Conservation (phyloP, 2,329 filamentous ascomycete genomes). For the Colletotrichum echinochloae region DNA sequence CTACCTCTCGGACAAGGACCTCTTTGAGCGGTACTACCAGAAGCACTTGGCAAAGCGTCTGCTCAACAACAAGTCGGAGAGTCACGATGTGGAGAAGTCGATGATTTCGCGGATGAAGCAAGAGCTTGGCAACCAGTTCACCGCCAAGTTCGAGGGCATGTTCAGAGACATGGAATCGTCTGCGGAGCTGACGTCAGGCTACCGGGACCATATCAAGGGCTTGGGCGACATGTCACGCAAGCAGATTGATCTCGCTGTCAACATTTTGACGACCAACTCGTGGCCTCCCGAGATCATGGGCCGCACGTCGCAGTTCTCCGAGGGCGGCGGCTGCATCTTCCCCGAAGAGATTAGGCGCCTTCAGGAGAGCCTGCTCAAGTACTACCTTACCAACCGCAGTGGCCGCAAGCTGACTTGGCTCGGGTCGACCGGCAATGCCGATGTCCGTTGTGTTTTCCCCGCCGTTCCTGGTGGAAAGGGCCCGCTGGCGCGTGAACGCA, state of each 20-base stretch:
- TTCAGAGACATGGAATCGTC: slow-evolving; percentile 96
- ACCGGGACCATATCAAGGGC: slow-evolving; percentile 73
- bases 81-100: slow-evolving; percentile 91
- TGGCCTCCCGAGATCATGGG: slow-evolving; percentile 95
- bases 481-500: slow-evolving; percentile 71
- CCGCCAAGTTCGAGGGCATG: slow-evolving; percentile 93
- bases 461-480: slow-evolving; percentile 77
- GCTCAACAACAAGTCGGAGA: slow-evolving; percentile 89
- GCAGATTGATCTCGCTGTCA: slow-evolving; percentile 83
- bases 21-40: slow-evolving; percentile 98
- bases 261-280: slow-evolving; percentile 90
- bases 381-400: slow-evolving; percentile 88
- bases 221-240: slow-evolving; percentile 66
- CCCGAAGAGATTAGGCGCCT: slow-evolving; percentile 79
- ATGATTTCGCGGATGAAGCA: slow-evolving; percentile 98
- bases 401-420: slow-evolving; percentile 91
- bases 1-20: slow-evolving; percentile 90
- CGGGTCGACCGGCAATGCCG: slow-evolving; percentile 78
- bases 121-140: slow-evolving; percentile 94
- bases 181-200: slow-evolving; percentile 82
- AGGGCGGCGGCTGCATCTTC: slow-evolving; percentile 73
- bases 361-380: slow-evolving; percentile 88
- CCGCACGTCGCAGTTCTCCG: slow-evolving; percentile 63
- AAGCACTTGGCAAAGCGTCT: slow-evolving; percentile 92
- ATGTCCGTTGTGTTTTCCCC: slow-evolving; percentile 84